Percentiles rank a stretch among this genome's conserved stretches.
Evolutionary conservation across 2,329 filamentous ascomycete species (phyloP).

Genomic region (Aspergillus sp.): DNA sequence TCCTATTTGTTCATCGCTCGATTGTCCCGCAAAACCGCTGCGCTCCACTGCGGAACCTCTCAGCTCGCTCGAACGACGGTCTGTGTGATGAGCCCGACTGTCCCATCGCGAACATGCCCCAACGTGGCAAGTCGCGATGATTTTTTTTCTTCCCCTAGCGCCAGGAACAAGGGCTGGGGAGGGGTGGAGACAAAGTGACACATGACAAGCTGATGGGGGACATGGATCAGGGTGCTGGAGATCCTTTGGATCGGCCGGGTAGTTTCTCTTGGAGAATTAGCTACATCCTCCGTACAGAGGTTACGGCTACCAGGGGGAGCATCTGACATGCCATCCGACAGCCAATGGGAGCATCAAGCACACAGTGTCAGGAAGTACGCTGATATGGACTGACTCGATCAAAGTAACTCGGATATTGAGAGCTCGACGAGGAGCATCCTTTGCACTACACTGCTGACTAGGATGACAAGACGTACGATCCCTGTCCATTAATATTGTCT

Average conservation of each 20-base stretch:
- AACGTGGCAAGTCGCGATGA: conserved; percentile 1
- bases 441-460: no score
- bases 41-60: conserved; percentile 8
- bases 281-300: no score
- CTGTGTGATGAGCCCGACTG: neutral
- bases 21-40: neutral
- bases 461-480: no score
- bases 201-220: neutral
- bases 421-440: no score
- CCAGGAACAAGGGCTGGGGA: neutral
- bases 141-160: neutral
- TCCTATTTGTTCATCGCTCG: conserved; percentile 9
- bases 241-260: neutral
- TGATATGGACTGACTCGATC: no score
- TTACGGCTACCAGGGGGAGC: no score
- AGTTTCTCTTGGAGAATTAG: no score
- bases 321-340: no score
- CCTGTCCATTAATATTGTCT: no score
- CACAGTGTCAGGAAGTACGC: no score
- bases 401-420: no score
- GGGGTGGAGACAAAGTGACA: neutral
- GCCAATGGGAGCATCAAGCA: no score
- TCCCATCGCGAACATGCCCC: conserved; percentile 4
- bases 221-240: neutral
- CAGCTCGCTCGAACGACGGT: conserved; percentile 3